Conservation (phyloP, 23 red algal genomes). For the Gracilaria domingensis region DNA sequence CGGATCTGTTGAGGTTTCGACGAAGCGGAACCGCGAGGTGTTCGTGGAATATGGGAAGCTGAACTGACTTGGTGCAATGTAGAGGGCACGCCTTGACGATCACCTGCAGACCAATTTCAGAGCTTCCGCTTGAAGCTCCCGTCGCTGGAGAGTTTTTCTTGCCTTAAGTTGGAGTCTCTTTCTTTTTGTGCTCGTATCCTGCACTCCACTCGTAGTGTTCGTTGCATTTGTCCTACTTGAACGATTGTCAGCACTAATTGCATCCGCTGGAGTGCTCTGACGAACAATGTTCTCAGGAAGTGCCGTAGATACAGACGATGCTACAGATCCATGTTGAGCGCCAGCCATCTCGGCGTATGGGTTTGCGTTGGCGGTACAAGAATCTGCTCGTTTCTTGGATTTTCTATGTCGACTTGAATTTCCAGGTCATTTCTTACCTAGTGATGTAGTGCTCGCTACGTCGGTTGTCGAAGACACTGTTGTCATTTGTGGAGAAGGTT, state of each 20-base stretch:
- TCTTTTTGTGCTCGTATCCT: conserved; percentile 49
- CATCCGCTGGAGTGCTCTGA: conserved; percentile 26
- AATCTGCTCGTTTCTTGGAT: conserved; percentile 38
- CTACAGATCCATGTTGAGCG: conserved; percentile 11
- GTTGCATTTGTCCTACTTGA: conserved; percentile 65
- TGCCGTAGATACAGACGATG: conserved; percentile 21
- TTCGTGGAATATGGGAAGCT: neutral
- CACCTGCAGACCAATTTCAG: neutral
- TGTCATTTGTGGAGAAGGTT: conserved; percentile 42
- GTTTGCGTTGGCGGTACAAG: conserved; percentile 20
- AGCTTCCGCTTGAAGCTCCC: neutral
- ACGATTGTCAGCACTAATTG: conserved; percentile 68
- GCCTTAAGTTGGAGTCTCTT: neutral
- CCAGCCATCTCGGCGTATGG: conserved; percentile 19
- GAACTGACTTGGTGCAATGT: neutral
- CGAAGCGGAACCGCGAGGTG: neutral
- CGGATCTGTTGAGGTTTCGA: neutral
- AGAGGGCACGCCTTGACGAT: neutral
- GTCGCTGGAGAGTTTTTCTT: neutral
- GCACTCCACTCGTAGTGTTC: conserved; percentile 48
- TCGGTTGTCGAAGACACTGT: conserved; percentile 59
- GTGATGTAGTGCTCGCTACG: conserved; percentile 56
- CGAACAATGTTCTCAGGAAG: conserved; percentile 10
- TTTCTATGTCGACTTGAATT: neutral
- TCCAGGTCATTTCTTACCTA: neutral